phyloP scores from a whole-genome alignment of 176 grass and related monocot genomes.

The Cenchrus purpureus region DNA sequence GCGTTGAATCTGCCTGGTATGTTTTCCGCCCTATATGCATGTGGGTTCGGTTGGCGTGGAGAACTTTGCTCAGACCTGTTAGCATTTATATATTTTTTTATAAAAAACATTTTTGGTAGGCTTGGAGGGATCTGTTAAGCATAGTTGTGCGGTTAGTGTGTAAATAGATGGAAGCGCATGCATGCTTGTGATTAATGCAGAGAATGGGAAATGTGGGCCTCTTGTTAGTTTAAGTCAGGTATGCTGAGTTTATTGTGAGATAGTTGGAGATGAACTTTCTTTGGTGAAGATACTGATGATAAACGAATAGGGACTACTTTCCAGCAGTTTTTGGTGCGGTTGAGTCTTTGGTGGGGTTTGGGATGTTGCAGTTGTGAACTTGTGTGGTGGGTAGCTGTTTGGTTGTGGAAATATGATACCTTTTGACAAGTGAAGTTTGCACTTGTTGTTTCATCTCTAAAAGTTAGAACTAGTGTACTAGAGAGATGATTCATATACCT shows the following conservation, averaged over 20 bases:
- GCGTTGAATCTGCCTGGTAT: conserved; percentile 10
- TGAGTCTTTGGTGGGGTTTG: conserved; percentile 40
- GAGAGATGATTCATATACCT: background rate
- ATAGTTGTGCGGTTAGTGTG: background rate
- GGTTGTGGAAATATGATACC: conserved; percentile 41
- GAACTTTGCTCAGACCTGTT: conserved; percentile 15
- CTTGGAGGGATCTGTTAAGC: conserved; percentile 14
- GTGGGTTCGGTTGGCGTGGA: conserved; percentile 21
- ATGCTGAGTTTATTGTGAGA: conserved; percentile 7
- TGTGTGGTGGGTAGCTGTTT: conserved; percentile 47
- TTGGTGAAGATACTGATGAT: conserved; percentile 22
- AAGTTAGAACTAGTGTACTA: conserved; percentile 2
- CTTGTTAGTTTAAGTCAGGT: conserved; percentile 18
- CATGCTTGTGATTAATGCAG: conserved; percentile 8
- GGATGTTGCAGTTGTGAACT: conserved; percentile 45
- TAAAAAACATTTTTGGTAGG: conserved; percentile 14
- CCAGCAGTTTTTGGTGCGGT: conserved; percentile 17
- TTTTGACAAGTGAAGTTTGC: conserved; percentile 33
- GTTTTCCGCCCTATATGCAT: background rate
- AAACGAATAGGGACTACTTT: conserved; percentile 11
- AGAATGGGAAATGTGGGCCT: conserved; percentile 39
- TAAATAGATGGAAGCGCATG: background rate
- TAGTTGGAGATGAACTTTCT: conserved; percentile 31
- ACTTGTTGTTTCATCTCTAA: conserved; percentile 29
- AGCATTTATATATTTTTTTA: background rate